Conservation (phyloP, 2,329 filamentous ascomycete species). For the Aspergillus hortae region DNA sequence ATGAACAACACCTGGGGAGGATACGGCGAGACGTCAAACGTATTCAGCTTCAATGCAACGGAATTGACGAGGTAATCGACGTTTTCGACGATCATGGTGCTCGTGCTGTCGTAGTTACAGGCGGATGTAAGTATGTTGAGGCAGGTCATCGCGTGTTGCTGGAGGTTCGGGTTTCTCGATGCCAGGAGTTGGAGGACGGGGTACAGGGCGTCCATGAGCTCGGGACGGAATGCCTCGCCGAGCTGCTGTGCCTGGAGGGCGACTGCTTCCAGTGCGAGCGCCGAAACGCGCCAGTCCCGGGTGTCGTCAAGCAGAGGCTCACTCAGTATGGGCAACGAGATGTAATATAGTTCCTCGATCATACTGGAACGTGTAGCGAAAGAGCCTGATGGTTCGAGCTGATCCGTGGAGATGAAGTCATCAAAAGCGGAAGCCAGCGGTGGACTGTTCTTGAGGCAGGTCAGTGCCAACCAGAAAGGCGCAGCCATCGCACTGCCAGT, state of each 20-base stretch:
- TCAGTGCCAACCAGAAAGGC: slow-evolving; percentile 75
- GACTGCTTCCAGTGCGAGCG: slow-evolving; percentile 75
- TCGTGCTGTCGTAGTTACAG: slow-evolving; percentile 71
- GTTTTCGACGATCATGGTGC: slow-evolving; percentile 80
- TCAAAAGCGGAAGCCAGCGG: slow-evolving; percentile 55
- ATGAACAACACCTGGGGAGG: slow-evolving; percentile 87
- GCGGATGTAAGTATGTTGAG: slow-evolving; percentile 74
- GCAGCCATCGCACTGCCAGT: slow-evolving; percentile 61
- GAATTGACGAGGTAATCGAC: slow-evolving; percentile 97
- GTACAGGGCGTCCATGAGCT: slow-evolving; percentile 88
- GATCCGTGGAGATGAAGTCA: slow-evolving; percentile 60
- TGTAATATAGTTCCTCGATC: slow-evolving; percentile 44
- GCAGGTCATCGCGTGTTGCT: slow-evolving; percentile 76
- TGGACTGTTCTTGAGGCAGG: slow-evolving; percentile 61
- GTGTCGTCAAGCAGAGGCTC: slow-evolving; percentile 35
- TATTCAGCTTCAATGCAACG: slow-evolving; percentile 81
- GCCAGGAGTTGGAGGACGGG: slow-evolving; percentile 86
- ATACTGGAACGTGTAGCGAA: slow-evolving; percentile 29
- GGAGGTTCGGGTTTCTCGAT: slow-evolving; percentile 63
- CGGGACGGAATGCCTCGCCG: slow-evolving; percentile 67
- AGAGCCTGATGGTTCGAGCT: slow-evolving; percentile 27
- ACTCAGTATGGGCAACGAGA: slow-evolving; percentile 39
- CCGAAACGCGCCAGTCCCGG: slow-evolving; percentile 68
- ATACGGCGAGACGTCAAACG: slow-evolving; percentile 86
- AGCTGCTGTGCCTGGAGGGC: slow-evolving; percentile 70